These are phyloP conservation scores for Thalia dealbata DNA, from an alignment of 176 grass and related monocot species.

Conservation along the genomic window DNA sequence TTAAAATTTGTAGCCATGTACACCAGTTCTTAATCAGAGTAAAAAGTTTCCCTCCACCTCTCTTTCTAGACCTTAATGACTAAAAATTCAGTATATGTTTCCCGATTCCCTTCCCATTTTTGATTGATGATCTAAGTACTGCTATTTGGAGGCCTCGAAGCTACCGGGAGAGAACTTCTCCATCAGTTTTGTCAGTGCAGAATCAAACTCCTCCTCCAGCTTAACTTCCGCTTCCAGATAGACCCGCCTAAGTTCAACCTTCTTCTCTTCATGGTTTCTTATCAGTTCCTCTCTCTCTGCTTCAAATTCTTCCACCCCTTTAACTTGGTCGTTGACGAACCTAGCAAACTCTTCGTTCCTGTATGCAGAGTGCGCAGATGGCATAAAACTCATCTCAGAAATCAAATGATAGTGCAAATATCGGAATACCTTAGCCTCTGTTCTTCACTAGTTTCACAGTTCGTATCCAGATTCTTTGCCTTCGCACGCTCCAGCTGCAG, in stretches of 20 bases:
- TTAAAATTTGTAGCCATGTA: no score
- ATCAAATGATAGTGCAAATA: neutral
- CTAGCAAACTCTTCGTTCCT: constrained; percentile 49
- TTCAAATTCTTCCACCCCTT: constrained; percentile 51
- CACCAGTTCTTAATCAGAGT: no score
- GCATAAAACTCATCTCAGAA: neutral
- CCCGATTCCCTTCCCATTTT: no score
- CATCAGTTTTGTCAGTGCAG: constrained; percentile 42
- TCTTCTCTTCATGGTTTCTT: constrained; percentile 35
- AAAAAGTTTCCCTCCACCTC: no score
- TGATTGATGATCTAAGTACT: neutral
- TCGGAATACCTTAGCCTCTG: constrained; percentile 33
- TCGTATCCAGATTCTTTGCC: constrained; percentile 40
- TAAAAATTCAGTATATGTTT: no score
- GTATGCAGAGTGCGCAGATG: neutral
- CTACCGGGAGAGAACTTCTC: constrained; percentile 52
- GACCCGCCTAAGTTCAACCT: constrained; percentile 36
- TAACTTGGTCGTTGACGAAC: constrained; percentile 56
- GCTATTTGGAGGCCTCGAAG: constrained; percentile 30
- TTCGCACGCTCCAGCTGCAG: constrained; percentile 55
- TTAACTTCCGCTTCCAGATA: constrained; percentile 58
- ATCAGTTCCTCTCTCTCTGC: constrained; percentile 43
- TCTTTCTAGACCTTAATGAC: no score
- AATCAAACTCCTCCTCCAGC: constrained; percentile 42
- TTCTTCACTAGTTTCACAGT: constrained; percentile 45